phyloP scores from a whole-genome alignment of 495 filamentous ascomycete species.

The Opeltia flavorubescens region DNA sequence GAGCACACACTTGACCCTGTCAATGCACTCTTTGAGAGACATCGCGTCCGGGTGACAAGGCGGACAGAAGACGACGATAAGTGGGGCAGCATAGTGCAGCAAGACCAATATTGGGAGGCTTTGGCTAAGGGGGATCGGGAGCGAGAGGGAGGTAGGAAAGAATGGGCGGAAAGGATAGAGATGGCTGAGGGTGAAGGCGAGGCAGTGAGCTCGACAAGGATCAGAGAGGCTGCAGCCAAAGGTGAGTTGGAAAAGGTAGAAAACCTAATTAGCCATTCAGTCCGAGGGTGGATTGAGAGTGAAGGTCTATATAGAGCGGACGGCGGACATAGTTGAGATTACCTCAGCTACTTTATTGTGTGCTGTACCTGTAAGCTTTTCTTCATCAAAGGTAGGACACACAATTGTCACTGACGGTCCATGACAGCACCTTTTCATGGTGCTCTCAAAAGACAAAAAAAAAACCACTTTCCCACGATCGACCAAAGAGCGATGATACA shows the following conservation, averaged over 20 bases:
- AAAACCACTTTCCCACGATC: too few species aligned
- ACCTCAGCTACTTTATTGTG: too few species aligned
- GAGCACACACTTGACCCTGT: conserved; percentile 41
- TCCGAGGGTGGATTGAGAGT: conserved; percentile 42
- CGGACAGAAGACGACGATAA: conserved; percentile 50
- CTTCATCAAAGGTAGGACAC: too few species aligned
- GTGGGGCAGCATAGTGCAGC: conserved; percentile 48
- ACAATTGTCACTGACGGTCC: too few species aligned
- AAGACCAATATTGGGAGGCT: conserved; percentile 40
- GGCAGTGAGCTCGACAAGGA: conserved; percentile 65
- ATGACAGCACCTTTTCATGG: too few species aligned
- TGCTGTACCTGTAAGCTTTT: too few species aligned
- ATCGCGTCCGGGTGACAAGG: conserved; percentile 58
- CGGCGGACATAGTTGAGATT: background rate
- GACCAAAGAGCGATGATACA: too few species aligned
- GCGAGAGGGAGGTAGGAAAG: conserved; percentile 39
- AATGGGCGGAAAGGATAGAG: conserved; percentile 59
- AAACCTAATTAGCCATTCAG: conserved; percentile 46
- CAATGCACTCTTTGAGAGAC: conserved; percentile 50
- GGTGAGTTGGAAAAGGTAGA: conserved; percentile 40
- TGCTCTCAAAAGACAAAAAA: too few species aligned
- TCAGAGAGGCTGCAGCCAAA: conserved; percentile 46
- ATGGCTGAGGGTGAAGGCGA: conserved; percentile 48
- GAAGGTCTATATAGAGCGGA: conserved; percentile 23
- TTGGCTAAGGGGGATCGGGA: conserved; percentile 38